Conservation (phyloP, 306 rosid species). For the Echinosophora koreensis region DNA sequence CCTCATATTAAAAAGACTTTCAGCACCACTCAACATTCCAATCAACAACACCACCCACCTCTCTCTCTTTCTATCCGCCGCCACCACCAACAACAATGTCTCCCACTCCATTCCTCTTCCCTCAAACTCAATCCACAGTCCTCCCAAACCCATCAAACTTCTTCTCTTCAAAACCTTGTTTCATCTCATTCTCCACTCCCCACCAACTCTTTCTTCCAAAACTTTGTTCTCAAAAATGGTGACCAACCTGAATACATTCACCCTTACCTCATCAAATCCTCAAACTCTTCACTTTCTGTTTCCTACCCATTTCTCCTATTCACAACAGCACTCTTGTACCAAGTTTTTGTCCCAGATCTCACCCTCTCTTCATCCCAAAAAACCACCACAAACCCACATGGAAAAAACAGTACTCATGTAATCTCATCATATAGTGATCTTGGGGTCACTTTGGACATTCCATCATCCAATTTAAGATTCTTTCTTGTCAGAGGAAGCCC, state of each 20-base stretch:
- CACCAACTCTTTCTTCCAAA: constrained; percentile 88
- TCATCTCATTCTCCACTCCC: constrained; percentile 81
- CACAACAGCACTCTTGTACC: constrained; percentile 63
- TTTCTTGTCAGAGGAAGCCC: constrained; percentile 87
- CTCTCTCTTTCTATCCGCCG: neutral
- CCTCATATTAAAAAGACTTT: neutral
- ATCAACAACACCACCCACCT: neutral
- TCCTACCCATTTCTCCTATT: constrained; percentile 73
- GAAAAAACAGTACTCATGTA: constrained; percentile 44
- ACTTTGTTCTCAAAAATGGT: constrained; percentile 71
- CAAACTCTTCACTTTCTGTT: constrained; percentile 60
- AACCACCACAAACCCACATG: constrained; percentile 19
- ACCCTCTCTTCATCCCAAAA: constrained; percentile 60
- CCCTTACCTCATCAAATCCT: constrained; percentile 76
- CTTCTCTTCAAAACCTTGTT: constrained; percentile 69
- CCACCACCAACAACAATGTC: constrained; percentile 4
- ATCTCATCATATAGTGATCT: constrained; percentile 76
- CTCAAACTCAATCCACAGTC: constrained; percentile 64
- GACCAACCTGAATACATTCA: constrained; percentile 83
- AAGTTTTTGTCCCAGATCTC: constrained; percentile 70
- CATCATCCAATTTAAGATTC: constrained; percentile 69
- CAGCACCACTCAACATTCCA: neutral
- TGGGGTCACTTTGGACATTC: constrained; percentile 74
- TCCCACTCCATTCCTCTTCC: constrained; percentile 65
- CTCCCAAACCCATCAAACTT: constrained; percentile 81